A percentile compares a stretch with the other conserved stretches of the same genome.
phyloP scores from a whole-genome alignment of 23 red algal genomes.

The Cyanidiococcus yangmingshanensis region DNA sequence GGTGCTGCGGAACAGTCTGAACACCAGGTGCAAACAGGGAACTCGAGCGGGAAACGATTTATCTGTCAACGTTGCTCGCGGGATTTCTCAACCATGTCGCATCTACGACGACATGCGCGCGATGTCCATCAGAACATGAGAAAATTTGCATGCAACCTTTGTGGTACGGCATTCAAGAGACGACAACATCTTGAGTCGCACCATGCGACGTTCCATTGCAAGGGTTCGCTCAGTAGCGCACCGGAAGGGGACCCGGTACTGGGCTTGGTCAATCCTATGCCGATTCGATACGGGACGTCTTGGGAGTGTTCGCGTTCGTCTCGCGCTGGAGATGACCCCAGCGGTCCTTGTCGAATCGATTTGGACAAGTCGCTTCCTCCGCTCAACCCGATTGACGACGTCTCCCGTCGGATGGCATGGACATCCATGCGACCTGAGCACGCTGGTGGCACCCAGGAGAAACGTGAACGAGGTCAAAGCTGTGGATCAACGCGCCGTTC shows the following conservation, averaged over 20 bases:
- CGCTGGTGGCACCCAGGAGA: neutral
- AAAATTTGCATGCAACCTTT: neutral
- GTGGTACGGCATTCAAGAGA: neutral
- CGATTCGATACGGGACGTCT: too few relatives aligned
- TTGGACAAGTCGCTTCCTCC: neutral
- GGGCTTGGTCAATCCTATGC: too few relatives aligned
- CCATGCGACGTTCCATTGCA: neutral
- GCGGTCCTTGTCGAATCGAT: too few relatives aligned
- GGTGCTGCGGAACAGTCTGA: too few relatives aligned
- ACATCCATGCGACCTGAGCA: neutral
- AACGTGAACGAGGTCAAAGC: neutral
- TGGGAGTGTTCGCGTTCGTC: too few relatives aligned
- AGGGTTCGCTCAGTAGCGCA: too few relatives aligned
- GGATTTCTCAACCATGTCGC: neutral
- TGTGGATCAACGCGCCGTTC: neutral
- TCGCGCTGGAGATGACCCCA: too few relatives aligned
- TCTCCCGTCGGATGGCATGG: neutral
- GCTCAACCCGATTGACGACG: neutral
- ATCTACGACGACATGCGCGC: neutral
- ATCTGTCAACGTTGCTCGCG: neutral
- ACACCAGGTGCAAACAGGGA: too few relatives aligned
- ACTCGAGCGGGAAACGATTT: neutral
- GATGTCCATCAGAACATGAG: conserved; percentile 14
- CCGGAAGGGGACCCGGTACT: too few relatives aligned
- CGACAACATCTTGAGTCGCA: neutral